These are phyloP conservation scores for Phoma sp. DNA, from an alignment of 2,329 filamentous ascomycete species.

Conservation along the genomic window DNA sequence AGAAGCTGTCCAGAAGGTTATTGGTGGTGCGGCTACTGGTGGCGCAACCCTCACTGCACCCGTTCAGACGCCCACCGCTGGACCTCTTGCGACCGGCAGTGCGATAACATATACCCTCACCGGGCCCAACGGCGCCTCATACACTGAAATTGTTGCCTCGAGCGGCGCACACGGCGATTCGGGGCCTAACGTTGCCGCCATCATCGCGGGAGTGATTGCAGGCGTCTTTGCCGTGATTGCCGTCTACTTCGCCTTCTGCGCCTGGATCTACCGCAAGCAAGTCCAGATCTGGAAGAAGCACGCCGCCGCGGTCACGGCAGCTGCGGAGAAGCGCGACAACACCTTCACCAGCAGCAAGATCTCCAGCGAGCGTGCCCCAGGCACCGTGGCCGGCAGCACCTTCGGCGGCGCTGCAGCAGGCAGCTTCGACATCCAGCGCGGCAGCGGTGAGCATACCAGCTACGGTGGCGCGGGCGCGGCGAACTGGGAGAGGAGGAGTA, in stretches of 20 bases:
- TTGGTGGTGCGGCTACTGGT: constrained; percentile 71
- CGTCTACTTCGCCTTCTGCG: constrained; percentile 72
- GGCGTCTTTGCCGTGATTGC: constrained; percentile 68
- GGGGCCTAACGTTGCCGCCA: constrained; percentile 60
- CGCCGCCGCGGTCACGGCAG: constrained; percentile 67
- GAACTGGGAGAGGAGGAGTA: constrained; percentile 46
- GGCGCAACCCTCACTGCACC: constrained; percentile 74
- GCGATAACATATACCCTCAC: constrained; percentile 71
- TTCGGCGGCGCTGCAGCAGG: constrained; percentile 27
- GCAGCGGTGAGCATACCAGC: constrained; percentile 21
- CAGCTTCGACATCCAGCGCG: constrained; percentile 26
- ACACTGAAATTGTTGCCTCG: constrained; percentile 47
- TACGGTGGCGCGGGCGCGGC: constrained; percentile 30
- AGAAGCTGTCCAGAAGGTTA: constrained; percentile 64
- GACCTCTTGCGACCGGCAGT: constrained; percentile 73
- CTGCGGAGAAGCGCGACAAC: constrained; percentile 50
- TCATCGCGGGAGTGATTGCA: constrained; percentile 67
- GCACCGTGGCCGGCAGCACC: constrained; percentile 23
- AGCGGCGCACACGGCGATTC: constrained; percentile 26
- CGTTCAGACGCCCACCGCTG: constrained; percentile 66
- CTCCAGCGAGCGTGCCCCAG: constrained; percentile 31
- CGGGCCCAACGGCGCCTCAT: constrained; percentile 49
- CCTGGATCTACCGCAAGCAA: constrained; percentile 75
- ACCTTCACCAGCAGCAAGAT: constrained; percentile 37
- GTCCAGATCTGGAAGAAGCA: constrained; percentile 73